Base-by-base conservation (phyloP, 2,329 filamentous ascomycete genomes). In the Penicillium palitans region DNA sequence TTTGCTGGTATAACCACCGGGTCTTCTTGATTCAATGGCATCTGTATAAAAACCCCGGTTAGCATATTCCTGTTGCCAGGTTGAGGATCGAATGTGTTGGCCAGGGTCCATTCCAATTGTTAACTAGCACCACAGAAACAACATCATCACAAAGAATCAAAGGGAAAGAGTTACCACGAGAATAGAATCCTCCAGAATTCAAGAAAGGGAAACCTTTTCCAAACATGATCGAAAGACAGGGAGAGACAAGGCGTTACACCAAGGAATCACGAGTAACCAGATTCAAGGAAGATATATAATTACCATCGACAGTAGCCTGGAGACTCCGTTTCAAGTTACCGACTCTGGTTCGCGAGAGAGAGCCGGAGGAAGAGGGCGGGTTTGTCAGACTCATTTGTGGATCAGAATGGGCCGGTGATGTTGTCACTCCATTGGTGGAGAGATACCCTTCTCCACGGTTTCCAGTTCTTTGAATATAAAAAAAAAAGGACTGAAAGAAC, bases 1-100 rank as follows among this genome's bases (percentile, higher is more conserved):
- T 76, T 96, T 96, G 73, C 80, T 84, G 50, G 80, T 81, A 68
- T 87, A 87, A 35, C 75, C 78, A 62, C 76, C 73, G 65, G 80
- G 76, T 60, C 72, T 78, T 58, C 75, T 73, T 21, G 68, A 60
- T 48, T 76, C 74, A 59, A 70, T 39, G n/a, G 67, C 65, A 58
- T 78, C 76, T 78, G 63, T 17, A 55, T 29, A 25, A 37, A 24
- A 33, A 19, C 35, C n/a, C 39, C 24, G 12, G 67, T 75, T 60
- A 75, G 73, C 65, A 31, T 24, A 27, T 53, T 47, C 31, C 19
- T 12, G 3, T 31, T 52, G 49, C 21, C 25, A 27, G 31, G 55
- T 40, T 57, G 47, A 39, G 46, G 47, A 63, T 55, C 56, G 53
- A 41, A 52, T 57, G 50, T 13, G 37, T 35, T 27, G 52, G 49